Evolutionary conservation across 345 rosid genomes (phyloP), one percentile per base, ranked within the genome.

Genomic region (Diplotaxis tenuifolia): DNA sequence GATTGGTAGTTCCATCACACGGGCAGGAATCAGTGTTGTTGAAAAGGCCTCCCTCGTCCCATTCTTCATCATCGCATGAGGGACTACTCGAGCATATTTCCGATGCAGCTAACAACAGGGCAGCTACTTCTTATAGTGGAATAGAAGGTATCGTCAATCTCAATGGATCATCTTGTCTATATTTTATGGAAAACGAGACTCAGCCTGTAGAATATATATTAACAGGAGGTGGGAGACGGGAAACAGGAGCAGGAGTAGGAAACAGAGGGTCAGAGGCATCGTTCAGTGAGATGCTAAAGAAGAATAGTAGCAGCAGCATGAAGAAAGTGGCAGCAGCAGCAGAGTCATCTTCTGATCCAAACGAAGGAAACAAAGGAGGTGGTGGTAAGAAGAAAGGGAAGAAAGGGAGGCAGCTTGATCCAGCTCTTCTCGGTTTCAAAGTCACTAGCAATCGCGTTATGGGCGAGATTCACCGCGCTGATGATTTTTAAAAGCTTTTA

Each of bases 391-490:
- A 86, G 90, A 93, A 90, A 75, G 98, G 95, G 55, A 93, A 93
- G 84, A 90, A 87, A 70, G 96, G 96, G 64, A 85, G 88, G 77
- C 98, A 93, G 69, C 84, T 90, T 0, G 96, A 93, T 81, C 98
- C 90, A 0, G 85, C 95, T 22, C 96, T 90, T 64, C 89, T 92
- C 19, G 98, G 98, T 32, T 92, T 90, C 74, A 90, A 90, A 67
- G 95, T 92, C 21, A 75, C 90, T 1, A 88, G 98, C 86, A 92
- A 90, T 70, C 98, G 96, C 9, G 89, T 92, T 16, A 92, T 90
- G 96, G 98, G 96, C 16, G 95, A 92, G 77, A 92, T 90, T 54
- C 95, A 88, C 20, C 81, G 89, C 0, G 18, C 81, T 29, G 89
- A 88, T 5, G 97, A 91, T 67, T 90, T 80, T 74, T 89, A 82